These are phyloP conservation scores for Zoysia matrella DNA, from an alignment of 202 grass and related monocot species.

Conservation along the genomic window DNA sequence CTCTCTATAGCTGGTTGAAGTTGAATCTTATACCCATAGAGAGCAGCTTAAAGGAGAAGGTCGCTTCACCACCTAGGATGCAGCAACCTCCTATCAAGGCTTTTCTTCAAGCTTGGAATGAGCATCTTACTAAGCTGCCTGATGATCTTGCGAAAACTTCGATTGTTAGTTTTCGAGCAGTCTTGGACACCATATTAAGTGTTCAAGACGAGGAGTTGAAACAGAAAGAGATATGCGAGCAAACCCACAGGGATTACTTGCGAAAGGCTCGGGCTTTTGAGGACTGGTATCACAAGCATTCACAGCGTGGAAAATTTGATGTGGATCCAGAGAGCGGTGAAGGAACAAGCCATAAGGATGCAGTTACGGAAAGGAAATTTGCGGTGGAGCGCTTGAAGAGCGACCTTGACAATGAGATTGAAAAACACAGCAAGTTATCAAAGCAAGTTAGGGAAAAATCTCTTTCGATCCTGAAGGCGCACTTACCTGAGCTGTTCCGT, in stretches of 20 bases:
- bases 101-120: slow-evolving; percentile 83
- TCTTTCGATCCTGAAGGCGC: slow-evolving; percentile 73
- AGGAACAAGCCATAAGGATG: slow-evolving; percentile 66
- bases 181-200: slow-evolving; percentile 70
- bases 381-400: slow-evolving; percentile 68
- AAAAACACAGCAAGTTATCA: slow-evolving; percentile 63
- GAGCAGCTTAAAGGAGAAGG: slow-evolving; percentile 94
- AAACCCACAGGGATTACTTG: slow-evolving; percentile 66
- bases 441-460: slow-evolving; percentile 97
- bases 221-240: slow-evolving; percentile 73
- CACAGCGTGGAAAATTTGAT: slow-evolving; percentile 57
- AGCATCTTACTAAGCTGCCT: slow-evolving; percentile 73
- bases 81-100: slow-evolving; percentile 71
- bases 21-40: slow-evolving; percentile 93
- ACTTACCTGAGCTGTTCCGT: slow-evolving; percentile 91
- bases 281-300: slow-evolving; percentile 87
- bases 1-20: slow-evolving; percentile 86
- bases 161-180: slow-evolving; percentile 83
- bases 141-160: slow-evolving; percentile 80
- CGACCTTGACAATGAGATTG: slow-evolving; percentile 65
- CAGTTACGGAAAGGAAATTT: slow-evolving; percentile 62
- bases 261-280: slow-evolving; percentile 82
- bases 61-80: slow-evolving; percentile 74
- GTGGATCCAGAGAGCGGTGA: slow-evolving; percentile 56
- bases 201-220: slow-evolving; percentile 96